Base-by-base conservation (phyloP, 352 stramenopile species). In the Pythium aphanidermatum region DNA sequence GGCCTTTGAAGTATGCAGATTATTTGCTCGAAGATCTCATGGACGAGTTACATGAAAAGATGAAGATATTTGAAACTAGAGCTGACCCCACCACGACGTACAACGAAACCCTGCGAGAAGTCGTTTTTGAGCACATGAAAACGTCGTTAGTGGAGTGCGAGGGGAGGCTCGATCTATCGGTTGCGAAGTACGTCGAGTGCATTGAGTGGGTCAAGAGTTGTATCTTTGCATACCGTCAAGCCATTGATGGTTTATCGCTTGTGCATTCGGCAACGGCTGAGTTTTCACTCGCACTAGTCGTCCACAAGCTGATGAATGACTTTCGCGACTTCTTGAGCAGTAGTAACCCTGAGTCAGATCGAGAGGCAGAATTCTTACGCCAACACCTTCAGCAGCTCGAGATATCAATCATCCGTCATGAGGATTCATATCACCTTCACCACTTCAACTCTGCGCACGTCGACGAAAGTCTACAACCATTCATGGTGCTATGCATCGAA, bases 401-500 rank as follows among this genome's bases (percentile, higher is more conserved):
- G 16, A 37, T 25, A 5, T 8, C 52, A 17, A 23, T 50, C 0
- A n/a, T 33, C 30, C 39, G 40, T 10, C 53, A 52, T 27, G 38
- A 46, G 26, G 52, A 60, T 7, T 24, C 26, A 14, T 51, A 60
- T 19, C 44, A 60, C 32, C 28, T 60, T 6, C 46, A 55, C 28
- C 33, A 46, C 16, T 60, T 60, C 38, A 33, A 46, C 33, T 16
- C 21, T 1, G 6, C 10, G 13, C 26, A 56, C 12, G 40, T 55
- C n/a, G 33, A 10, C 2, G 23, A 27, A 8, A 52, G 54, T 16
- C 43, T 42, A 13, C 42, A 52, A 4, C 49, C 77, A 5, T 90
- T 69, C 37, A 24, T 84, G 20, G 27, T 92, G 26, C 46, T 92
- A 1, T 88, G 78, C 46, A 73, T 92, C n/a, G 81, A 89, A 31